These are phyloP conservation scores for Seiridium unicorne DNA, from an alignment of 2,329 filamentous ascomycete genomes.

Conservation along the genomic window DNA sequence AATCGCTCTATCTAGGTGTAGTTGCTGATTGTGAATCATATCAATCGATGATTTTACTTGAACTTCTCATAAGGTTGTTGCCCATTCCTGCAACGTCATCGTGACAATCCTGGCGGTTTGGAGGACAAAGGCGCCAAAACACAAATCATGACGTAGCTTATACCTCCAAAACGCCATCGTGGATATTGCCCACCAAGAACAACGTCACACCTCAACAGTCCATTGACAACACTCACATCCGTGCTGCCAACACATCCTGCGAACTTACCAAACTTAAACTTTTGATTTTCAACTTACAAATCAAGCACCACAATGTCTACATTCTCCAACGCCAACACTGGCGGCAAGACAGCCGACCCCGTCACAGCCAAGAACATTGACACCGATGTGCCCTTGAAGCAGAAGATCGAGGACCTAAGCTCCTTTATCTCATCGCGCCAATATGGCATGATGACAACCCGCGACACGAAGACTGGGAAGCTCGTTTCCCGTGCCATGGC, in stretches of 20 bases:
- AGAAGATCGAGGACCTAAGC: slow-evolving; percentile 74
- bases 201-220: not conserved
- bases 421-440: slow-evolving; percentile 71
- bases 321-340: slow-evolving; percentile 61
- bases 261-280: too few relatives aligned
- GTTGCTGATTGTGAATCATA: too few relatives aligned
- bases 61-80: not conserved
- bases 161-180: not conserved
- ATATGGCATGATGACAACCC: slow-evolving; percentile 88
- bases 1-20: too few relatives aligned
- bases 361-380: slow-evolving; percentile 75
- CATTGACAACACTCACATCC: too few relatives aligned
- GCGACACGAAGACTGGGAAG: slow-evolving; percentile 60
- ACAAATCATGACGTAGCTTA: slow-evolving; percentile 1
- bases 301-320: slow-evolving; percentile 33
- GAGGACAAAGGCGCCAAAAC: not conserved
- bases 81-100: not conserved
- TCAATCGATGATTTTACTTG: too few relatives aligned
- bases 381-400: slow-evolving; percentile 55
- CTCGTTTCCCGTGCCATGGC: slow-evolving; percentile 83
- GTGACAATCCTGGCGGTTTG: not conserved
- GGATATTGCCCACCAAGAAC: too few relatives aligned
- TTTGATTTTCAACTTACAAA: not conserved
- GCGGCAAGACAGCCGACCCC: slow-evolving; percentile 66
- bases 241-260: too few relatives aligned